Evolutionary conservation across 1,139 yeast species (phyloP), one percentile per base, ranked within the genome.

Genomic region (Hansenula sp.): DNA sequence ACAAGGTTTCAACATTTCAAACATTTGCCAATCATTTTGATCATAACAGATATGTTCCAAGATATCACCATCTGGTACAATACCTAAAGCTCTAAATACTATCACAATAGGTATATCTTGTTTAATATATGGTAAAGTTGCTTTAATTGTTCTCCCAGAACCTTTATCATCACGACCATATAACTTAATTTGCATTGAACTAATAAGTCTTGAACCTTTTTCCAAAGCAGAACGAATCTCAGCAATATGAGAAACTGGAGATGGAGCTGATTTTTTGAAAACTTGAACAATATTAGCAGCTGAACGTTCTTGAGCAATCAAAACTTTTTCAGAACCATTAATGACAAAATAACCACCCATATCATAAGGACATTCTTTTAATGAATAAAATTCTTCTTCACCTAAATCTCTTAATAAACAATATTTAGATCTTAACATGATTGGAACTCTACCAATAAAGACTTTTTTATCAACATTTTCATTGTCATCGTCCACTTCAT

Each of bases 261-360:
- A 87, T 38, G 96, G 96, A 3, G 97, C 96, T 6, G 97, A 89
- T 65, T 94, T 94, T 65, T 88, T 90, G 73, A 94, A 94, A 18
- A 94, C 99, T 68, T 92, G 98, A 32, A 92, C 98, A 55, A 92
- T 92, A 61, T 92, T 92, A 42, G 98, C 98, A 8, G 98, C 97
- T 52, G 95, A 82, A 67, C 98, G 80, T 68, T 92, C 99, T 68
- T 92, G 99, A 20, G 98, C 98, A 71, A 92, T 92, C 59, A 92
- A 74, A 44, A 92, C 99, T 66, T 92, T 92, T 65, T 92, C 99
- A 21, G 97, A 89, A 56, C 99, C 99, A 68, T 92, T 92, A 60
- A 92, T 92, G 55, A 92, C 94, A 61, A 92, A 92, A 66, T 92
- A 92, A 48, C 99, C 99, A 64, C 99, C 99, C 92, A 89, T 92